Conservation (phyloP, 768 basidiomycete genomes). For the Collybia nuda region DNA sequence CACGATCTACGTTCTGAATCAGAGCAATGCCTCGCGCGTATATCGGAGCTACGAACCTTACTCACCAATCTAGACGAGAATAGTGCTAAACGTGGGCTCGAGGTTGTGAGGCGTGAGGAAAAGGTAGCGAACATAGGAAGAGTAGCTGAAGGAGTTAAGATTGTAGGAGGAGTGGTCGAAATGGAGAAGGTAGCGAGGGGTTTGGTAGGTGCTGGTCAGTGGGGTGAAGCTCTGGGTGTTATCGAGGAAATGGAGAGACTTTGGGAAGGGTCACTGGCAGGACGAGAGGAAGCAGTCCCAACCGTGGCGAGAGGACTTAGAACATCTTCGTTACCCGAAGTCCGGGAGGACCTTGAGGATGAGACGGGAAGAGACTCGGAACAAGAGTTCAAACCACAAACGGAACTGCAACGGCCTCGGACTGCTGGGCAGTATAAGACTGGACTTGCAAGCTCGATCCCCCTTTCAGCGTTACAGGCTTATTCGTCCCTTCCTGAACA, state of each 20-base stretch:
- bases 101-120: conserved; percentile 65
- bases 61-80: conserved; percentile 76
- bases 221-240: conserved; percentile 79
- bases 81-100: conserved; percentile 77
- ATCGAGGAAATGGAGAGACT: conserved; percentile 66
- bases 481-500: conserved; percentile 77
- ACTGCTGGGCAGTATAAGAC: conserved; percentile 15
- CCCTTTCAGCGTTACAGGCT: conserved; percentile 68
- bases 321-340: neutral
- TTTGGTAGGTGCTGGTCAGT: conserved; percentile 83
- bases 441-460: conserved; percentile 34
- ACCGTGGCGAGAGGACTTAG: neutral
- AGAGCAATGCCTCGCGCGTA: conserved; percentile 74
- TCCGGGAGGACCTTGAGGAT: neutral
- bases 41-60: conserved; percentile 67
- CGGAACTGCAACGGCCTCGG: conserved; percentile 9
- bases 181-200: conserved; percentile 70
- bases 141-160: conserved; percentile 61
- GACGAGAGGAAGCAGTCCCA: conserved; percentile 1
- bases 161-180: conserved; percentile 73
- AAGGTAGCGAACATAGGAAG: conserved; percentile 58
- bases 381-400: conserved; percentile 7
- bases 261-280: conserved; percentile 37
- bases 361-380: neutral
- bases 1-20: conserved; percentile 92